Base-by-base conservation (phyloP, 192 early-diverging fungal species). In the Rhizophlyctis rosea region DNA sequence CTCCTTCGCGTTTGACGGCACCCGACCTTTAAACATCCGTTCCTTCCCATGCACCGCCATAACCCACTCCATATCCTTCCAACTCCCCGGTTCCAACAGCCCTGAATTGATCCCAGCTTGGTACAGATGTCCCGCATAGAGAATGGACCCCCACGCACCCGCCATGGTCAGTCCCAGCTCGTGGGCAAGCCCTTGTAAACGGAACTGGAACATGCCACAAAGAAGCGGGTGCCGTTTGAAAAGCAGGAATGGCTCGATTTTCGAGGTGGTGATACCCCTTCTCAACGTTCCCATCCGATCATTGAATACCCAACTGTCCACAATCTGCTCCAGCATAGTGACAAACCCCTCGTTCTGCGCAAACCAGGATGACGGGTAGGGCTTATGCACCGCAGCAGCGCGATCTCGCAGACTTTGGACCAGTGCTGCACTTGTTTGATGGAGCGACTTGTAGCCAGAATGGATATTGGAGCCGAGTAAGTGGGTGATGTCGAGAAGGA, bases 1-100 rank as follows among this genome's bases (percentile, higher is more conserved):
- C 31, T 62, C 61, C 14, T 3, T 18, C 48, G 50, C 29, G 32
- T 24, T 62, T 2, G 49, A 33, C 2, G 61, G 61, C 4, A 62
- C 61, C 14, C 51, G 48, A 3, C 61, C 61, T 2, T 27, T 2
- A 34, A 62, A 62, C 50, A 62, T 34, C 3, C 50, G 48, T 33
- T 62, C 61, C 51, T 62, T 62, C 4, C 50, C 50, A 27, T 62
- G 4, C 49, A 24, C 29, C 2, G 27, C 18, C 61, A 62, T 62
- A 34, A 62, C 50, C 2, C 3, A 52, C 27, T 62, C 61, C 61
- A 62, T 62, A 34, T 62, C 61, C n/a, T 32, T 16, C 61, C 61
- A 62, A 25, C 4, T n/a, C n/a, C 30, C 25, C 3, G 21, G 7
- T 13, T 62, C 4, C 50, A 62, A 33, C 4, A 14, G 16, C 23